Percentiles rank a stretch among this genome's conserved stretches.
Evolutionary conservation across 768 basidiomycete genomes (phyloP).

Genomic region (Psilocybe tampanensis): DNA sequence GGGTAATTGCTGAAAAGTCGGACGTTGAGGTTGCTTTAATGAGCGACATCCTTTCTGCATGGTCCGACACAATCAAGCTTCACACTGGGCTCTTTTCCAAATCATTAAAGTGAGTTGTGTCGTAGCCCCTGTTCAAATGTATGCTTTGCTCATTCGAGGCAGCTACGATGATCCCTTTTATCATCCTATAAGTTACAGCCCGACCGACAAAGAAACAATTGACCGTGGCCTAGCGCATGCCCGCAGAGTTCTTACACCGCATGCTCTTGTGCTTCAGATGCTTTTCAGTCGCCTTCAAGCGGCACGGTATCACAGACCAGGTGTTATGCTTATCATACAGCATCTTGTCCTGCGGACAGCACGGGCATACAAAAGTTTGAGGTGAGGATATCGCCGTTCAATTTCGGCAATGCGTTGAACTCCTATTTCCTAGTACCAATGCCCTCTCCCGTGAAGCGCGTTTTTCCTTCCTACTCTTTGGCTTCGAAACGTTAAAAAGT

Average conservation of each 20-base stretch:
- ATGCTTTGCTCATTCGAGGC: slow-evolving; percentile 42
- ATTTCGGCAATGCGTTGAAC: not conserved
- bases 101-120: slow-evolving; percentile 62
- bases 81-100: slow-evolving; percentile 85
- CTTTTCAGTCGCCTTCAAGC: slow-evolving; percentile 92
- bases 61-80: slow-evolving; percentile 79
- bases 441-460: slow-evolving; percentile 88
- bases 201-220: slow-evolving; percentile 84
- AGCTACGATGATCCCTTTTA: slow-evolving; percentile 91
- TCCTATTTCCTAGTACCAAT: slow-evolving; percentile 66
- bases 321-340: slow-evolving; percentile 84
- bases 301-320: slow-evolving; percentile 83
- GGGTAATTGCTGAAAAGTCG: slow-evolving; percentile 88
- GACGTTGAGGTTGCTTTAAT: slow-evolving; percentile 82
- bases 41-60: slow-evolving; percentile 83
- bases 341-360: slow-evolving; percentile 85
- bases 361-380: slow-evolving; percentile 67
- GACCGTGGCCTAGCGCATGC: slow-evolving; percentile 73
- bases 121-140: not conserved
- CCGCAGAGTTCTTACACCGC: slow-evolving; percentile 77
- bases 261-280: slow-evolving; percentile 83
- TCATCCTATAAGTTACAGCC: slow-evolving; percentile 83
- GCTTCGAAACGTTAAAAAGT: slow-evolving; percentile 89
- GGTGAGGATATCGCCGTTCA: slow-evolving; percentile 49
- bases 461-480: slow-evolving; percentile 90